A percentile compares a stretch with the other conserved stretches of the same genome.
Evolutionary conservation across 2,329 filamentous ascomycete genomes (phyloP).

Genomic region (Orbilia oligospora): DNA sequence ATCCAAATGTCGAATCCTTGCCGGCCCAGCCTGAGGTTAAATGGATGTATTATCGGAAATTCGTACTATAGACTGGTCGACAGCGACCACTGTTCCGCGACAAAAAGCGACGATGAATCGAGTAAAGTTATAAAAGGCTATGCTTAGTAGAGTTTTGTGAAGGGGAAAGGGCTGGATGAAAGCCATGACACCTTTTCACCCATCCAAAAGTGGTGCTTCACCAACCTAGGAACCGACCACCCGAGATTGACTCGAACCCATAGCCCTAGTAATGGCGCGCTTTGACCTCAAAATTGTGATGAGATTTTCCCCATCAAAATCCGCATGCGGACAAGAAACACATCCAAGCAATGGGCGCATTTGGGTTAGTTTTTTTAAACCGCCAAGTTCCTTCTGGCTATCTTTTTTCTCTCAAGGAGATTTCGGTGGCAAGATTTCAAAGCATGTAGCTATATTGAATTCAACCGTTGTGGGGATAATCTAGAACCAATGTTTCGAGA

Average conservation of each 20-base stretch:
- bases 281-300: constrained; percentile 39
- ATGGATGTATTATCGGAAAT: not conserved
- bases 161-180: not conserved
- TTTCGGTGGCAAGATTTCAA: not conserved
- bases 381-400: constrained; percentile 4
- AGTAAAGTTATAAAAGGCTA: not conserved
- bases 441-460: no score
- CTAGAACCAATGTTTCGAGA: no score
- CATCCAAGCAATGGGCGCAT: not conserved
- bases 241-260: not conserved
- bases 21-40: not conserved
- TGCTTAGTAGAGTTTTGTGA: not conserved
- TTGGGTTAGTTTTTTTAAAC: constrained; percentile 1
- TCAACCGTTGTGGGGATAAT: no score
- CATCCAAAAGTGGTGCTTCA: no score
- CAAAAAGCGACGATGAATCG: not conserved
- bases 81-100: not conserved
- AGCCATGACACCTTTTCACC: not conserved
- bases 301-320: constrained; percentile 21
- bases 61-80: not conserved
- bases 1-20: not conserved
- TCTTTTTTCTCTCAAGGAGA: not conserved
- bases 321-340: constrained; percentile 33
- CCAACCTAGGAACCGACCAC: not conserved
- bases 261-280: not conserved